Conservation (phyloP, 345 rosid species). For the Mallotus nudiflorus region DNA sequence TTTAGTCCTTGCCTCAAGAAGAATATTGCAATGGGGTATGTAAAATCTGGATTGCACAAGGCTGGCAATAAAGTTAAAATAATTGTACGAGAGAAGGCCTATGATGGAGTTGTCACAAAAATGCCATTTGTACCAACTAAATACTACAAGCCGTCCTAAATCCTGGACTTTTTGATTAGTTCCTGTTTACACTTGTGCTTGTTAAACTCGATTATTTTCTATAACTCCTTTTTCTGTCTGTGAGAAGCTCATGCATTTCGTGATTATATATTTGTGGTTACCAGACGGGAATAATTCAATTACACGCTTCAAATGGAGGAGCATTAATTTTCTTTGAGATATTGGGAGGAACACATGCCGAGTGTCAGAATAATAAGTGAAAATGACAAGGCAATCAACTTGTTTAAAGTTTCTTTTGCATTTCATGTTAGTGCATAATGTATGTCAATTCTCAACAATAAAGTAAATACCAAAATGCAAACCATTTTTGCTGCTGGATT, state of each 20-base stretch:
- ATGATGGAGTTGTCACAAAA: constrained; percentile 78
- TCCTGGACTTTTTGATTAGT: constrained; percentile 4
- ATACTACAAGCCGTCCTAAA: constrained; percentile 78
- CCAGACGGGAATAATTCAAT: constrained; percentile 6
- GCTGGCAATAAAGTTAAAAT: constrained; percentile 77
- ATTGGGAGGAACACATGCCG: too few species aligned
- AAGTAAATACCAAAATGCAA: too few species aligned
- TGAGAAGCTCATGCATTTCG: background rate
- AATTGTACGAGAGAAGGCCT: constrained; percentile 76
- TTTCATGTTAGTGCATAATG: too few species aligned
- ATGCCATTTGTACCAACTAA: constrained; percentile 84
- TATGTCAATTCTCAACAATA: too few species aligned
- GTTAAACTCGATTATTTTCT: background rate
- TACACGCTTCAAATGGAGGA: background rate
- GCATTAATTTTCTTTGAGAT: background rate
- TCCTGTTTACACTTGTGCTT: constrained; percentile 16
- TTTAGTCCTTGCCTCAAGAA: constrained; percentile 97
- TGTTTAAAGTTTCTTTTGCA: too few species aligned
- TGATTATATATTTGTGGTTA: background rate
- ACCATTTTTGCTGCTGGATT: too few species aligned
- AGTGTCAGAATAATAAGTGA: background rate
- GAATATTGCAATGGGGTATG: constrained; percentile 97
- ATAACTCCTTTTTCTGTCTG: background rate
- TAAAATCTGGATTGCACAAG: constrained; percentile 90
- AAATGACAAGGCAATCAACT: too few species aligned